These are phyloP conservation scores for Malassezia vespertilionis DNA, from an alignment of 1,284 basidiomycete species.

Conservation along the genomic window DNA sequence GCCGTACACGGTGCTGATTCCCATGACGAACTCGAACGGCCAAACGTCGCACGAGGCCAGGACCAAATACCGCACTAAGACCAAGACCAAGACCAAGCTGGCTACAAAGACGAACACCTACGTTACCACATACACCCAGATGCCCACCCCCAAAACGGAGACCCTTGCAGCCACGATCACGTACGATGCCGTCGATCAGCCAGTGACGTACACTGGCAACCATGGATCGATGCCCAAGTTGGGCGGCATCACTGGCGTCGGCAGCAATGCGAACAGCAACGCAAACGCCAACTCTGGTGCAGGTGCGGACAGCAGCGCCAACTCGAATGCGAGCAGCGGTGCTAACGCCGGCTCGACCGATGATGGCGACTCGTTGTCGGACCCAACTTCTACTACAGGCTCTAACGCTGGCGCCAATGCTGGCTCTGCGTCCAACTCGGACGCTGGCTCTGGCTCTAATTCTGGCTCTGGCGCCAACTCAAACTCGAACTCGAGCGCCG, in stretches of 20 bases:
- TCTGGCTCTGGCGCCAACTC: constrained; percentile 4
- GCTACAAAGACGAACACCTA: background rate
- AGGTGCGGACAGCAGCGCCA: constrained; percentile 4
- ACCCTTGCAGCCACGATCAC: constrained; percentile 8
- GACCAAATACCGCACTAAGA: constrained; percentile 3
- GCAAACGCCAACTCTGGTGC: constrained; percentile 4
- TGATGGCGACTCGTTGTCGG: background rate
- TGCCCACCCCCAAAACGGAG: background rate
- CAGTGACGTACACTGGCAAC: no score
- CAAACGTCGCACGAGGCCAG: constrained; percentile 5
- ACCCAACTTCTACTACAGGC: constrained; percentile 1
- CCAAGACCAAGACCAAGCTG: background rate
- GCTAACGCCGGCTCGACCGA: constrained; percentile 1
- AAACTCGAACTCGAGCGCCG: background rate
- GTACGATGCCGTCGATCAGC: no score
- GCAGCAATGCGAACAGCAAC: constrained; percentile 1
- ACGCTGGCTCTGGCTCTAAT: constrained; percentile 4
- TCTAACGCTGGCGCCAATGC: constrained; percentile 4
- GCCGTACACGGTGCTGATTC: constrained; percentile 13
- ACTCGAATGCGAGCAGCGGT: constrained; percentile 2
- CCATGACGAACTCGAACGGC: background rate
- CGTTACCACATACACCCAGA: no score
- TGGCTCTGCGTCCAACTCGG: constrained; percentile 4
- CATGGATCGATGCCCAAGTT: background rate
- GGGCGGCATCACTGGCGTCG: background rate